Base-by-base conservation (phyloP, 2,329 filamentous ascomycete genomes). In the Aspergillus sp. region DNA sequence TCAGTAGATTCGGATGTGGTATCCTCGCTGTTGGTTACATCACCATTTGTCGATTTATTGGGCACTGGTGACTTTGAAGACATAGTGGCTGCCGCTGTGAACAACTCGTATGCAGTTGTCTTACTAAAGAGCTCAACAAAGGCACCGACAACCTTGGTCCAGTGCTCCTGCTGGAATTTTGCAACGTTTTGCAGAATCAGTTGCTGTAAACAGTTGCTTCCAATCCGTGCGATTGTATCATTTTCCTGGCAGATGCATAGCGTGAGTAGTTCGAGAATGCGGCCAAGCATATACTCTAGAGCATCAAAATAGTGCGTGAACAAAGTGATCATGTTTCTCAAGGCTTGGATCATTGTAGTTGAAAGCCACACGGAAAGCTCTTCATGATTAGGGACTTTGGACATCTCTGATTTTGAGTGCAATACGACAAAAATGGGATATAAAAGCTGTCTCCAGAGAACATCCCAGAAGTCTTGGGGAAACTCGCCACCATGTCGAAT, bases 191-290 rank as follows among this genome's bases (percentile, higher is more conserved):
- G 91, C 35, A 98, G 68, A 46, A 99, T 96, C 36, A 99, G 73
- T 63, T 97, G 91, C 64, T 99, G 93, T 42, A 99, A 71, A 63
- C 94, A 98, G 63, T 98, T 98, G 72, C 91, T 97, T 41, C 93
- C 93, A 57, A 99, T 99, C 26, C 94, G 82, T 3, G 93, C 94
- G 52, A 98, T 91, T 0, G 94, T 99, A 60, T 99, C 93, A 58
- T 98, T 98, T 64, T 99, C 93, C 66, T 99, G 93, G 64, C 91
- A 97, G 50, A 99, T 98, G 63, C 93, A 99, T 8, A 98, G 79
- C 4, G 89, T 90, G 8, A 99, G 74, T 13, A 99, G 79, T 65
- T 97, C 91, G 32, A 99, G 71, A 66, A 98, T 97, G n/a, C 93
- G 80, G 66, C 96, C 90, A 12, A 99, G 79, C 93, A 99, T 98